Evolutionary conservation across 75 land plant genomes (phyloP).

Genomic region (Larix kaempferi): DNA sequence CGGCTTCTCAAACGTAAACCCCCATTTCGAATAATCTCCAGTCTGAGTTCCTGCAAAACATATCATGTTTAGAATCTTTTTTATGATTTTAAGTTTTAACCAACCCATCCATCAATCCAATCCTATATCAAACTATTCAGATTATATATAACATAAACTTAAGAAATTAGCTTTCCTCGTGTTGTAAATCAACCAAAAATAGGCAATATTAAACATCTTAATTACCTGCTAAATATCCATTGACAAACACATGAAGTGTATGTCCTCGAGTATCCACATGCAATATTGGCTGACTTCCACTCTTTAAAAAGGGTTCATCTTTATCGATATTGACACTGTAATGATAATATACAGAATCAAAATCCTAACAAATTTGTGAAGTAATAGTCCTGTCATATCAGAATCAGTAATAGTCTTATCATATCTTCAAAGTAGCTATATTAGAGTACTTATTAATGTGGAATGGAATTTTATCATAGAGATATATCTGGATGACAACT

Average conservation of each 20-base stretch:
- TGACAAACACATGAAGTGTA: constrained; percentile 49
- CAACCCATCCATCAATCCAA: not conserved
- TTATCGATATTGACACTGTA: constrained; percentile 24
- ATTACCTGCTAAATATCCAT: constrained; percentile 44
- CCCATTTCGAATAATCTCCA: constrained; percentile 6
- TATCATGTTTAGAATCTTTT: constrained; percentile 40
- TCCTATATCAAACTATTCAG: not conserved
- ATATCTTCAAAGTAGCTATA: too few species aligned
- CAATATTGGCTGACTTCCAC: constrained; percentile 6
- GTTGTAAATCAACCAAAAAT: not conserved
- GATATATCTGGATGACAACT: too few species aligned
- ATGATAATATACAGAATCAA: not conserved
- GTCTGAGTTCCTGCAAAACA: constrained; percentile 38
- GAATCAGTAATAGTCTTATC: too few species aligned
- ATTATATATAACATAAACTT: not conserved
- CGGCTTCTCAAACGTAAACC: constrained; percentile 20
- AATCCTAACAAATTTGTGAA: too few species aligned
- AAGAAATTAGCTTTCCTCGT: not conserved
- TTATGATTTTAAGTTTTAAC: too few species aligned
- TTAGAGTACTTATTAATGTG: too few species aligned
- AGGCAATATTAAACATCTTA: too few species aligned
- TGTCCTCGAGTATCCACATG: constrained; percentile 23
- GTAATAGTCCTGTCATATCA: too few species aligned
- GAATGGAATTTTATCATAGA: too few species aligned
- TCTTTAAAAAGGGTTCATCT: constrained; percentile 19